Evolutionary conservation across 2,329 filamentous ascomycete genomes (phyloP), one percentile per base, ranked within the genome.

Genomic region (Alternaria infectoria): DNA sequence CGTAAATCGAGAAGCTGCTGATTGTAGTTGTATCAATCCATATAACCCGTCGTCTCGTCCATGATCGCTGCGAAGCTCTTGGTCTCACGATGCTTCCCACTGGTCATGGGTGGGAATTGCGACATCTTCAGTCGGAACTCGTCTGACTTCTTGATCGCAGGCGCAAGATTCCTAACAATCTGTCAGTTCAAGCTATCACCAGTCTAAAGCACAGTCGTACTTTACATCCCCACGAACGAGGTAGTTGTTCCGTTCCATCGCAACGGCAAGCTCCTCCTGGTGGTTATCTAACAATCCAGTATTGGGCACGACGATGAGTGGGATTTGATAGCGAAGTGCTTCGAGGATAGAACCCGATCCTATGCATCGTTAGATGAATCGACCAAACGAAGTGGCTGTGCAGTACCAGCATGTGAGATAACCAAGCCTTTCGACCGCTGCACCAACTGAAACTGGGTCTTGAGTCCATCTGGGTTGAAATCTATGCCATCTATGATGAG

Each of bases 221-320:
- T 86, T 84, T 45, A 93, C 81, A 57, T 85, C 83, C 11, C 91
- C 91, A 71, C 90, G 86, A n/a, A 94, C 85, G 3, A 93, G 88
- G 80, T 96, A 97, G 23, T 91, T 90, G 69, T 93, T 88, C 23
- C 84, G 82, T 30, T 91, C 87, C 60, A 98, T 86, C 69, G 92
- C 90, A 54, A 89, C 84, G 1, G 95, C 95, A 58, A 99, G 86
- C 78, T 98, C 93, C 19, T 89, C 86, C 80, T 99, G 96, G 77
- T 99, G 96, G 73, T 99, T 95, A 74, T 96, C 90, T 71, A 97
- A 86, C 0, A 99, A 86, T 7, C 85, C 84, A 2, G 89, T 86
- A 78, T 99, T 99, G 3, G 95, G 92, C 3, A 99, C 93, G 1
- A 97, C 93, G 54, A 99, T 86, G n/a, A 98, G 83, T 3, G 92